These are phyloP conservation scores for Nymphaea colorata DNA, from an alignment of 164 flowering plant species.

Conservation along the genomic window DNA sequence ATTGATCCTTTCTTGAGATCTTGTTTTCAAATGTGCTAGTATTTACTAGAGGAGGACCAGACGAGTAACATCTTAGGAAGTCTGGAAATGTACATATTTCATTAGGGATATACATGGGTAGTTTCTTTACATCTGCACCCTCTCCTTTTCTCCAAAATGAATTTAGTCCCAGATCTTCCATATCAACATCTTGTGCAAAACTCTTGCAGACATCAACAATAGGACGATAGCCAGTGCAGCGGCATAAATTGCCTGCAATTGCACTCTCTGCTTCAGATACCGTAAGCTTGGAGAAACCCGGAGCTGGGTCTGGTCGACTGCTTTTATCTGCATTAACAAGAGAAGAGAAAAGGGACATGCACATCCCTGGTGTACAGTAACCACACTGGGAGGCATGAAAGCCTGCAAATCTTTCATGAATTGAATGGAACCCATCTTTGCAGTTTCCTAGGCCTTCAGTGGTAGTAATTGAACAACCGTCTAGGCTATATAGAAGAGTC, in stretches of 20 bases:
- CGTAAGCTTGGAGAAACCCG: slow-evolving; percentile 72
- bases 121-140: slow-evolving; percentile 13
- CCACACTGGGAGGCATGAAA: slow-evolving; percentile 98
- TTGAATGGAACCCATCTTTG: slow-evolving; percentile 74
- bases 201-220: slow-evolving; percentile 91
- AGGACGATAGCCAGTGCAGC: slow-evolving; percentile 91
- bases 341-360: slow-evolving; percentile 69
- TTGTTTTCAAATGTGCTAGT: neutral
- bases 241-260: slow-evolving; percentile 74
- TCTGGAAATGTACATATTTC: slow-evolving; percentile 40
- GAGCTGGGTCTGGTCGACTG: slow-evolving; percentile 28
- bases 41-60: neutral
- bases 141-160: slow-evolving; percentile 58
- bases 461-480: slow-evolving; percentile 77
- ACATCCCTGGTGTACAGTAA: slow-evolving; percentile 95
- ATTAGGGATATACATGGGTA: slow-evolving; percentile 29
- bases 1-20: slow-evolving; percentile 9
- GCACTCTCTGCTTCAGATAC: slow-evolving; percentile 67
- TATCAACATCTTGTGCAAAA: slow-evolving; percentile 75
- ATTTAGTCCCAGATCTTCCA: slow-evolving; percentile 87
- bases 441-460: slow-evolving; percentile 80
- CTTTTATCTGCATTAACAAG: slow-evolving; percentile 63
- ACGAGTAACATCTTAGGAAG: slow-evolving; percentile 29
- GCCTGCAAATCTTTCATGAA: slow-evolving; percentile 73
- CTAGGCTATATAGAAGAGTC: slow-evolving; percentile 68